A percentile compares a stretch with the other conserved stretches of the same genome.
Evolutionary conservation across 805 yeast genomes (phyloP).

Genomic region (Saccharomycopsis fermentans): DNA sequence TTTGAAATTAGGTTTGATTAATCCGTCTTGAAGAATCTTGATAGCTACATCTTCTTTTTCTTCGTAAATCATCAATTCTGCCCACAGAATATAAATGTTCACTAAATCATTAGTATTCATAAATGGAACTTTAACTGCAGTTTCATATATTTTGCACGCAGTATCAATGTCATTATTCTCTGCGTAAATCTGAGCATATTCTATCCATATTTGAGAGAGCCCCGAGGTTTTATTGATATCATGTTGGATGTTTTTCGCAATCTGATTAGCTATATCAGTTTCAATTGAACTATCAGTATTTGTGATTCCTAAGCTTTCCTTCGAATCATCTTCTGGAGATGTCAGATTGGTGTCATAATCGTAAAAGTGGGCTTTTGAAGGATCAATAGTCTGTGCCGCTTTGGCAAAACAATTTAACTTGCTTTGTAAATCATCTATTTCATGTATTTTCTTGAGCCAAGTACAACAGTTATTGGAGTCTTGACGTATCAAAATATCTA

Average conservation of each 20-base stretch:
- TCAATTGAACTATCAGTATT: not conserved
- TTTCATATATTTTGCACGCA: slow-evolving; percentile 52
- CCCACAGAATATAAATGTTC: slow-evolving; percentile 66
- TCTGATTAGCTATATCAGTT: not conserved
- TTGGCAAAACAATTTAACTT: slow-evolving; percentile 47
- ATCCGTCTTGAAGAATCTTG: slow-evolving; percentile 28
- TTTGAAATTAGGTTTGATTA: slow-evolving; percentile 20
- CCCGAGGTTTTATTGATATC: slow-evolving; percentile 25
- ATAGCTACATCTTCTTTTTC: slow-evolving; percentile 34
- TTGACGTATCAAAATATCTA: slow-evolving; percentile 57
- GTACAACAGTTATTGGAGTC: slow-evolving; percentile 48
- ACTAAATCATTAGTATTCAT: slow-evolving; percentile 52
- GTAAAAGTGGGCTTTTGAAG: slow-evolving; percentile 32
- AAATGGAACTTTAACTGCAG: slow-evolving; percentile 64
- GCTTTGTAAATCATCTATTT: slow-evolving; percentile 34
- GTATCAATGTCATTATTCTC: slow-evolving; percentile 42
- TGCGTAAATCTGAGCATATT: slow-evolving; percentile 58
- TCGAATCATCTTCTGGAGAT: not conserved
- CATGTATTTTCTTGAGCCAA: slow-evolving; percentile 57
- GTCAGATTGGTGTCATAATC: slow-evolving; percentile 6
- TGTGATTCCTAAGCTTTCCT: not conserved
- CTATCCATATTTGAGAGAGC: slow-evolving; percentile 56
- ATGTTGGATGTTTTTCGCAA: slow-evolving; percentile 6
- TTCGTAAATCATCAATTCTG: slow-evolving; percentile 44
- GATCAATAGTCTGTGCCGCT: slow-evolving; percentile 60